Conservation (phyloP, 2,329 filamentous ascomycete species). For the Chaetoscypha palmicola region DNA sequence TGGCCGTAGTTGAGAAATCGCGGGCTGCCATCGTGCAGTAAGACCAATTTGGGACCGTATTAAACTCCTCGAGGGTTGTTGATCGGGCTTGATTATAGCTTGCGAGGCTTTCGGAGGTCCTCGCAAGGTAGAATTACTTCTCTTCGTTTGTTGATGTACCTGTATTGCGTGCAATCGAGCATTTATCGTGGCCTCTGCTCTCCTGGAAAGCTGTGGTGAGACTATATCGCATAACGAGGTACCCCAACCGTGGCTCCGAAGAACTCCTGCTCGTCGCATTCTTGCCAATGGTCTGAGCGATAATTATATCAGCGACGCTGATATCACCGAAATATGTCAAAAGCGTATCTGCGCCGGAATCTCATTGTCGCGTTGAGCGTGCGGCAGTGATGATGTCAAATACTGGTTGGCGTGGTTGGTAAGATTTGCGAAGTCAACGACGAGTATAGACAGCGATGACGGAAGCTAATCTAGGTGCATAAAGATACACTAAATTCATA, state of each 20-base stretch:
- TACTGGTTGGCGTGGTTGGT: background rate
- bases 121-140: constrained; percentile 18
- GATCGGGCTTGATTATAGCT: constrained; percentile 9
- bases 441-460: background rate
- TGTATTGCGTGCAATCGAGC: constrained; percentile 9
- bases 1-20: constrained; percentile 25
- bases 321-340: constrained; percentile 25
- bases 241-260: constrained; percentile 20
- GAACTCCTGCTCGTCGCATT: constrained; percentile 25
- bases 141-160: constrained; percentile 5
- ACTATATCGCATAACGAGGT: constrained; percentile 21
- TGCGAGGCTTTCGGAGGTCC: background rate
- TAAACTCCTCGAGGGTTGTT: constrained; percentile 11
- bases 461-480: too few relatives aligned
- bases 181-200: constrained; percentile 8
- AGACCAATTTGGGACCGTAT: constrained; percentile 12
- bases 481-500: too few relatives aligned
- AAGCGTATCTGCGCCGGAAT: constrained; percentile 16
- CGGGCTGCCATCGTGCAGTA: constrained; percentile 25
- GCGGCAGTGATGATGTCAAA: too few relatives aligned
- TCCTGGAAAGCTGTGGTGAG: constrained; percentile 18
- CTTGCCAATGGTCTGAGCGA: constrained; percentile 10
- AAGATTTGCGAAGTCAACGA: background rate
- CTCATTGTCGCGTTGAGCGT: constrained; percentile 23
- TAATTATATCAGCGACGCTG: constrained; percentile 18